Base-by-base conservation (phyloP, 805 yeast species). In the Suhomyces vadensis region DNA sequence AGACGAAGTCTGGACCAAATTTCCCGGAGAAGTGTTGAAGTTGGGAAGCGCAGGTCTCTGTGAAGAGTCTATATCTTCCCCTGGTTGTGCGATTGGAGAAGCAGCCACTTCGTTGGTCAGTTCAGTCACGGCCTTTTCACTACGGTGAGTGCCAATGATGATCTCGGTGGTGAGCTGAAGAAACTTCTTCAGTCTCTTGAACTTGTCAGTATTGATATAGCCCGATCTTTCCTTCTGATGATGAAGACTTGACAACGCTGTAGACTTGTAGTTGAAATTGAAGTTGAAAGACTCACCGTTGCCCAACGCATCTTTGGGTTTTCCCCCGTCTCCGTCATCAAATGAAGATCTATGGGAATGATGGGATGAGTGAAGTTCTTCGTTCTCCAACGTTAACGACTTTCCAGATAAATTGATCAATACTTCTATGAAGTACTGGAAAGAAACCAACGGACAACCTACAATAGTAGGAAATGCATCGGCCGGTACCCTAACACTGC, bases 391-490 rank as follows among this genome's bases (percentile, higher is more conserved):
- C 5, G 55, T 51, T 19, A 69, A 57, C 3, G 67, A 61, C 74
- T 78, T 82, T 17, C 85, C 87, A 2, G 91, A 82, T 33, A 91
- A 65, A 56, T 90, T 90, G n/a, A 87, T 80, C 44, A 88, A 73
- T 2, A 86, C 90, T 60, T 90, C 97, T 11, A 90, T 68, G 57
- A 85, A 87, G 60, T 91, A 90, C 57, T 87, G 92, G 62, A 90
- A 90, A 2, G 89, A 75, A 6, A 89, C 88, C 38, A 83, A 65
- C 2, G 80, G 81, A 41, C 87, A 78, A 1, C 86, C 85, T 13
- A 79, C 74, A 10, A 88, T 86, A 0, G 96, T 87, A 0, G 96
- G 95, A 58, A 90, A 88, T 0, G 87, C 82, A 54, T 90, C 96
- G 0, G 85, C 79, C 0, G 97, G 97, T 0, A 90, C 82, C 49